Percentiles rank a stretch among this genome's conserved stretches.
Conservation (phyloP, 176 grass and related monocot genomes). For the Triticum timopheevii region DNA sequence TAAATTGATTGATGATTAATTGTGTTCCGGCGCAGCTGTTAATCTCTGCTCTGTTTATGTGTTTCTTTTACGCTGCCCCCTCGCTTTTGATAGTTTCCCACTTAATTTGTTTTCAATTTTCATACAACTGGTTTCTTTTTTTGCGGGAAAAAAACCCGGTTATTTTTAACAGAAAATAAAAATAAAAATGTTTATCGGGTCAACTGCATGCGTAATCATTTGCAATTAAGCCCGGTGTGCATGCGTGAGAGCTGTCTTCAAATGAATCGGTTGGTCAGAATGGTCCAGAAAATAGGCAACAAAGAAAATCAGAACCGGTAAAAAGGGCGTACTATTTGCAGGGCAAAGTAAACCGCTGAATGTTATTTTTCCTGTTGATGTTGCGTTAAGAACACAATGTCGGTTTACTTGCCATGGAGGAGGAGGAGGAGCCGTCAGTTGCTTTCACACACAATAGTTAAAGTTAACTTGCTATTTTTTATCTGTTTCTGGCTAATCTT, state of each 20-base stretch:
- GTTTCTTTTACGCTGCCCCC: neutral
- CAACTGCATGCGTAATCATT: neutral
- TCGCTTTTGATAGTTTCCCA: neutral
- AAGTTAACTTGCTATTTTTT: neutral
- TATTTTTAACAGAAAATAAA: no score
- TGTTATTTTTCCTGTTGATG: neutral
- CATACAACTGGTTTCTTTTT: no score
- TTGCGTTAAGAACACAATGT: neutral
- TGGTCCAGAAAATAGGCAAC: neutral
- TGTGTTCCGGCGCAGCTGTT: conserved; percentile 20
- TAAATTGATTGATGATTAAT: conserved; percentile 19
- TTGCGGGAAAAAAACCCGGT: no score
- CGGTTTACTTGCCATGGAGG: neutral
- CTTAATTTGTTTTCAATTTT: no score
- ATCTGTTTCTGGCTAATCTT: neutral
- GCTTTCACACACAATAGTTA: neutral
- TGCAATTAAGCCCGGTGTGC: neutral
- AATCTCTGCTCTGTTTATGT: neutral
- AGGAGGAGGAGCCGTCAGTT: neutral
- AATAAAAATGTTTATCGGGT: no score
- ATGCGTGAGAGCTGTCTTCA: neutral
- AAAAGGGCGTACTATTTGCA: neutral
- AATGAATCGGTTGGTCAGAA: neutral
- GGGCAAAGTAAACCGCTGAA: neutral
- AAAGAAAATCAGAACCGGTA: neutral